Evolutionary conservation across 2,329 filamentous ascomycete genomes (phyloP).

Genomic region (Fusarium tricinctum): DNA sequence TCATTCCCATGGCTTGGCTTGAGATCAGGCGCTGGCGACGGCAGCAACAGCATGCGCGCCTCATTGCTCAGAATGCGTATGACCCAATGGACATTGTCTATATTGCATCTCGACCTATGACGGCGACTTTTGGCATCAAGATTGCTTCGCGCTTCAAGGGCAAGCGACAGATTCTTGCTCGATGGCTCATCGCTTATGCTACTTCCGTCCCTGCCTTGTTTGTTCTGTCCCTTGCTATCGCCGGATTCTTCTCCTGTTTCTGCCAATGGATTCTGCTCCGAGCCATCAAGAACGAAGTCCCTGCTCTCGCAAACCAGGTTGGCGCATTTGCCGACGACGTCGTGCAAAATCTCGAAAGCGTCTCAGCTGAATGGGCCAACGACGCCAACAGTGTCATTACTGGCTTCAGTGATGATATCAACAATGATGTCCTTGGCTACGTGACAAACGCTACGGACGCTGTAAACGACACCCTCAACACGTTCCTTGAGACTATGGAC

Average conservation of each 20-base stretch:
- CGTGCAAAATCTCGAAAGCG: conserved; percentile 77
- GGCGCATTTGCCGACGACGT: conserved; percentile 85
- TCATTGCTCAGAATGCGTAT: conserved; percentile 75
- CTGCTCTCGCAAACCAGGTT: conserved; percentile 79
- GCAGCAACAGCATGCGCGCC: conserved; percentile 76
- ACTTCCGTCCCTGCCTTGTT: conserved; percentile 89
- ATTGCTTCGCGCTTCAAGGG: conserved; percentile 74
- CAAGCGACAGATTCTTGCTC: conserved; percentile 77
- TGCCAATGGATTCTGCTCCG: conserved; percentile 86
- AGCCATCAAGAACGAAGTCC: conserved; percentile 80
- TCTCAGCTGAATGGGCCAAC: conserved; percentile 81
- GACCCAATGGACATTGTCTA: conserved; percentile 92
- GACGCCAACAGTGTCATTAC: conserved; percentile 81
- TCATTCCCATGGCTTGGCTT: conserved; percentile 82
- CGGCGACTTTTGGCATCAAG: conserved; percentile 79
- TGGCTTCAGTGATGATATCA: conserved; percentile 81
- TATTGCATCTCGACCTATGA: conserved; percentile 84
- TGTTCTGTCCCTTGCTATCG: conserved; percentile 83
- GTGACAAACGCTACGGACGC: conserved; percentile 86
- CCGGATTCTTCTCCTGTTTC: conserved; percentile 84
- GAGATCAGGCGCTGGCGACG: conserved; percentile 83
- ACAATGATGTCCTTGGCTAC: conserved; percentile 87
- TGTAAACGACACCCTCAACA: conserved; percentile 87
- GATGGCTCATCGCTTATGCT: conserved; percentile 90
- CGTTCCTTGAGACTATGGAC: conserved; percentile 83